Evolutionary conservation across 2,329 filamentous ascomycete genomes (phyloP).

Genomic region (Cercospora zeina): DNA sequence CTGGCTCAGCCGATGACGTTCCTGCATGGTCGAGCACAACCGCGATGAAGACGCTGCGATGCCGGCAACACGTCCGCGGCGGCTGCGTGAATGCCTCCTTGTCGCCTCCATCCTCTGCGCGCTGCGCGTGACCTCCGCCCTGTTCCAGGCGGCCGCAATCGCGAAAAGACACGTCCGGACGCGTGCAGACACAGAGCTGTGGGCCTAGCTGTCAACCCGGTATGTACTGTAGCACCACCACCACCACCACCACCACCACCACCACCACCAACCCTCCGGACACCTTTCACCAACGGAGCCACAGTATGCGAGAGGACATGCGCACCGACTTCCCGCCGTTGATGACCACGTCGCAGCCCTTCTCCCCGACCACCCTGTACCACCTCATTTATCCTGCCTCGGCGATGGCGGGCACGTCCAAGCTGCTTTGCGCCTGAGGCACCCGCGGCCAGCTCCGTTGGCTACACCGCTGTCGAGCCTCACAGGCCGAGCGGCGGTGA

Average conservation of each 20-base stretch:
- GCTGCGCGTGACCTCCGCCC: not conserved
- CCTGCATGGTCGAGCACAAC: not conserved
- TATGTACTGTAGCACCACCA: too few relatives aligned
- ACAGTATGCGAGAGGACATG: not conserved
- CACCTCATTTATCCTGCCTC: not conserved
- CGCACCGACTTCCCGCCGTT: not conserved
- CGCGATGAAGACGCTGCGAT: not conserved
- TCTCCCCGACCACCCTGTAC: not conserved
- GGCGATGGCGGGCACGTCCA: not conserved
- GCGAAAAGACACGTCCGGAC: slow-evolving; percentile 2
- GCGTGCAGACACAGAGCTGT: not conserved
- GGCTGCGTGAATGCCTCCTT: not conserved
- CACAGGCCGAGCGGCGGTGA: not conserved
- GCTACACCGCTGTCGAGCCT: too few relatives aligned
- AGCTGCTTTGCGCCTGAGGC: not conserved
- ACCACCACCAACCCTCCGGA: not conserved
- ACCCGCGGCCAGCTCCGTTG: not conserved
- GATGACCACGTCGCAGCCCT: not conserved
- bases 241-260: not conserved
- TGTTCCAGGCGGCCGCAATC: not conserved
- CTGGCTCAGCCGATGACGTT: not conserved
- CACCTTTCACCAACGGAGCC: not conserved
- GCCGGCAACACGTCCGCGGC: not conserved
- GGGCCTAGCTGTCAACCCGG: not conserved
- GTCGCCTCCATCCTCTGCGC: not conserved